Base-by-base conservation (phyloP, 2,329 filamentous ascomycete genomes). In the Botrytis galanthina region DNA sequence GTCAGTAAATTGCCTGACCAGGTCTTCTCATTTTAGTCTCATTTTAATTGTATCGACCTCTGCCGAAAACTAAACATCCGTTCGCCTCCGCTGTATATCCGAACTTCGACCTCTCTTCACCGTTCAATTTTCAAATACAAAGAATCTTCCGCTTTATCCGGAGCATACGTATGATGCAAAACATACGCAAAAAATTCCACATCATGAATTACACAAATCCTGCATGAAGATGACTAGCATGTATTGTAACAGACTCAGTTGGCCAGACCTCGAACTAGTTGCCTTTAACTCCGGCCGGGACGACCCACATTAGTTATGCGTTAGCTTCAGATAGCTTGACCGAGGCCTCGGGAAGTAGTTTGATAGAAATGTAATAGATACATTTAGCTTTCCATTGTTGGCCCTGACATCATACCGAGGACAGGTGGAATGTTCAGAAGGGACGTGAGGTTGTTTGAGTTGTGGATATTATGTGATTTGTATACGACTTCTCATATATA, bases 1-100 rank as follows among this genome's bases (percentile, higher is more conserved):
- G 82, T 86, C 8, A 80, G 84, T 1, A 89, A 87, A 79, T 85
- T 87, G 80, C 81, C 81, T 0, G 88, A 90, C 76, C 85, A 89
- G 69, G 81, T 90, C 1, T 90, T 90, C 75, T 82, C 82, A 63
- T 89, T 89, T 74, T 88, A 64, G 74, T 6, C 42, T 14, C 6
- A 62, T 57, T 44, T 32, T 37, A 35, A 32, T 26, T 29, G 12
- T 57, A 14, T 32, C 51, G 14, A 29, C n/a, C 51, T 18, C 14
- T 57, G 51, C n/a, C n/a, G 61, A 29, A 63, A 18, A 20, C 14
- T 5, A 1, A 42, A 5, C 37, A 63, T 44, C 60, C 37, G 61
- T 8, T 63, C 26, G 4, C 14, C 9, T n/a, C 60, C 37, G 26
- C 60, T 20, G 26, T n/a, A 42, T 20, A 63, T 44, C 26, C 60